Conservation (phyloP, 2,329 filamentous ascomycete species). For the Alternaria incomplexa region DNA sequence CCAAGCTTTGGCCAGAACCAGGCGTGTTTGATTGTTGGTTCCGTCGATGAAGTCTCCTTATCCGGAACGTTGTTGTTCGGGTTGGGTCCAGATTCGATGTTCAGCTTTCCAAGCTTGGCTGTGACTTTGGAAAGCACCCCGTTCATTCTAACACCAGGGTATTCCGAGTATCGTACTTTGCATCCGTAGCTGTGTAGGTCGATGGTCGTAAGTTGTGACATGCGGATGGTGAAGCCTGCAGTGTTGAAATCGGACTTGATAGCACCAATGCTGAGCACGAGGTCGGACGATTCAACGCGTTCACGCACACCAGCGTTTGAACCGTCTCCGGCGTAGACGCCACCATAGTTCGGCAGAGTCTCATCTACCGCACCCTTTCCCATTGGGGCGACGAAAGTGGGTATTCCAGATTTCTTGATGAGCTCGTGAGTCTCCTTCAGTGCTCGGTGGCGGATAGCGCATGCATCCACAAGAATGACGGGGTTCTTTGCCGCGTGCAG, state of each 20-base stretch:
- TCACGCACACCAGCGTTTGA: slow-evolving; percentile 69
- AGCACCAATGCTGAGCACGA: slow-evolving; percentile 73
- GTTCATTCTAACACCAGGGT: slow-evolving; percentile 78
- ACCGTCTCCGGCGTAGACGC: slow-evolving; percentile 83
- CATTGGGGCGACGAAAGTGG: slow-evolving; percentile 89
- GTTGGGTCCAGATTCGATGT: slow-evolving; percentile 59
- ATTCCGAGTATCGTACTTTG: slow-evolving; percentile 78
- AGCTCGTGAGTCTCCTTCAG: slow-evolving; percentile 75
- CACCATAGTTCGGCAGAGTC: slow-evolving; percentile 74
- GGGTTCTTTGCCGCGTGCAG: slow-evolving; percentile 76
- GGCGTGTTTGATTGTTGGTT: slow-evolving; percentile 66
- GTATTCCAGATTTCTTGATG: slow-evolving; percentile 74
- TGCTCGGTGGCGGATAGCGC: slow-evolving; percentile 77
- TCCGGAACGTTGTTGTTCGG: slow-evolving; percentile 59
- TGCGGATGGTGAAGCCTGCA: slow-evolving; percentile 79
- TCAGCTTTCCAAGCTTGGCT: slow-evolving; percentile 63
- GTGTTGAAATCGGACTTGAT: slow-evolving; percentile 83
- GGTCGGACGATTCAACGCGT: slow-evolving; percentile 71
- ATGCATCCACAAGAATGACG: slow-evolving; percentile 81
- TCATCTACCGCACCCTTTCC: slow-evolving; percentile 86
- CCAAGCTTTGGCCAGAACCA: slow-evolving; percentile 81
- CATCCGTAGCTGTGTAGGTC: slow-evolving; percentile 79
- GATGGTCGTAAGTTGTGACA: slow-evolving; percentile 77
- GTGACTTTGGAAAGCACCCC: slow-evolving; percentile 77
- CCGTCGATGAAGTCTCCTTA: slow-evolving; percentile 36